Conservation (phyloP, 2,329 filamentous ascomycete genomes). For the Epichloe scottii region DNA sequence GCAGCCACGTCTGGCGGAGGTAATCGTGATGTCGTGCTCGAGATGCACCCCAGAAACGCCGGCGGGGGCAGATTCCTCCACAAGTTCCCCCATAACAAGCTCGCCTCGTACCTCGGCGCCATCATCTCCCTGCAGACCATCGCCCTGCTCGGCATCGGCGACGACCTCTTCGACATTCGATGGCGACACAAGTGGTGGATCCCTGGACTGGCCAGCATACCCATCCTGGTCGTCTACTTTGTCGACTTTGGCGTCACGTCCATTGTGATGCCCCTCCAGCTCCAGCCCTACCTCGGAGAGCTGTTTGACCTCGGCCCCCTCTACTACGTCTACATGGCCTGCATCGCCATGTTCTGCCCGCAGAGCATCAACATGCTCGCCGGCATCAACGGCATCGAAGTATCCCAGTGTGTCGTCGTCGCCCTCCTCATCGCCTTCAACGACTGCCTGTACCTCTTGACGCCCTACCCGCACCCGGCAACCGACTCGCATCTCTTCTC, state of each 20-base stretch:
- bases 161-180: constrained; percentile 94
- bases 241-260: constrained; percentile 97
- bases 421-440: constrained; percentile 74
- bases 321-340: constrained; percentile 97
- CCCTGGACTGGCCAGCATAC: constrained; percentile 83
- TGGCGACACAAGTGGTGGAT: constrained; percentile 99
- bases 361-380: constrained; percentile 99
- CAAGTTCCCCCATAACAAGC: constrained; percentile 89
- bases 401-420: constrained; percentile 85
- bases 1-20: constrained; percentile 87
- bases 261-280: constrained; percentile 76
- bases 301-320: constrained; percentile 69
- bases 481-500: constrained; percentile 95
- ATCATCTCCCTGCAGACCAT: constrained; percentile 87
- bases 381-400: constrained; percentile 97
- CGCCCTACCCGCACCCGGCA: constrained; percentile 78
- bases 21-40: constrained; percentile 74
- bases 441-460: constrained; percentile 75
- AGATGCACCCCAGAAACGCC: constrained; percentile 50
- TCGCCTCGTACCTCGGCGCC: constrained; percentile 88
- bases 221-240: constrained; percentile 92
- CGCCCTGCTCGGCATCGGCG: constrained; percentile 80
- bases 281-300: constrained; percentile 74
- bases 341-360: constrained; percentile 91
- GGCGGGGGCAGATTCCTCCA: constrained; percentile 64